Percentiles rank a stretch among this genome's conserved stretches.
Conservation (phyloP, 2,329 filamentous ascomycete species). For the Penicillium sp. region DNA sequence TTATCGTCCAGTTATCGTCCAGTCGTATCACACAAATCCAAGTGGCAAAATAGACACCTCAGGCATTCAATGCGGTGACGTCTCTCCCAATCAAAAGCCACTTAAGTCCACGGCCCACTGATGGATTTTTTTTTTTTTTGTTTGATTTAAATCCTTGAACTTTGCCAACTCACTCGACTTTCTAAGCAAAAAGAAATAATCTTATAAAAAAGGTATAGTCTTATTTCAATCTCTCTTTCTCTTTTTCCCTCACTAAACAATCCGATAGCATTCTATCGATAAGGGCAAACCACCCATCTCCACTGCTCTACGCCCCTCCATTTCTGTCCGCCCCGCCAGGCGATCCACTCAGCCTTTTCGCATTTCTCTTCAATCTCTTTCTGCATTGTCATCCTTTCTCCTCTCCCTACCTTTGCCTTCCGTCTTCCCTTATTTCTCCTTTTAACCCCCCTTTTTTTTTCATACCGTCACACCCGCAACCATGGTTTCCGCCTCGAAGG, state of each 20-base stretch:
- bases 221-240: not conserved
- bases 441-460: conserved; percentile 11
- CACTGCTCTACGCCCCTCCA: conserved; percentile 28
- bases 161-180: not conserved
- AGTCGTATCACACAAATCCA: conserved; percentile 2
- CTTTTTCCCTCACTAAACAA: conserved; percentile 7
- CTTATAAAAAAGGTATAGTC: not conserved
- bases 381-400: conserved; percentile 16
- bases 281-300: conserved; percentile 33
- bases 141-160: not conserved
- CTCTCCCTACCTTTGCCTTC: conserved; percentile 9
- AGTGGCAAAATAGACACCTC: conserved; percentile 6
- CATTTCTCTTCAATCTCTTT: conserved; percentile 32
- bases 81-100: conserved; percentile 8
- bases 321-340: conserved; percentile 29
- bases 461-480: conserved; percentile 26
- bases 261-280: conserved; percentile 37
- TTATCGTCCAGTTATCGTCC: conserved; percentile 5
- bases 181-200: not conserved
- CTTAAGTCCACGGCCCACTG: conserved; percentile 1
- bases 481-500: conserved; percentile 69
- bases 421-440: conserved; percentile 10
- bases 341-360: conserved; percentile 34
- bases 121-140: conserved; percentile 14
- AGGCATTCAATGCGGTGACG: conserved; percentile 7